phyloP scores from a whole-genome alignment of 164 flowering plant species.

The Pachysandra terminalis region DNA sequence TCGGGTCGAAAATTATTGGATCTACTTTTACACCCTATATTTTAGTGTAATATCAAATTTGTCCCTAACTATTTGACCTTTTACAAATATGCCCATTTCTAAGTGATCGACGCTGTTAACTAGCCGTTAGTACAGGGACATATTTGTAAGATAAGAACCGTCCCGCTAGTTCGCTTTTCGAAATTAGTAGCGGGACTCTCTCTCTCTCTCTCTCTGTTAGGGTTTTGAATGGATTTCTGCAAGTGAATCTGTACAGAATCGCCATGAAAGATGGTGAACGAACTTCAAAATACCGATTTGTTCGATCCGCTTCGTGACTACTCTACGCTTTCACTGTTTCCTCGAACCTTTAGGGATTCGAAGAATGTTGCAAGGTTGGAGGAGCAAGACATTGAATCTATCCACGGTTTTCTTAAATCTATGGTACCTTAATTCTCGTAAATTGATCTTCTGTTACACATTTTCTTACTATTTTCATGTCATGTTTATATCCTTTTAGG shows the following conservation, averaged over 20 bases:
- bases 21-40: too few species aligned
- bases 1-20: too few species aligned
- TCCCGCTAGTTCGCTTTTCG: too few species aligned
- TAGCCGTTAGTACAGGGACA: too few species aligned
- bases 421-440: constrained; percentile 25
- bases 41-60: too few species aligned
- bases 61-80: too few species aligned
- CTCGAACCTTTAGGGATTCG: constrained; percentile 31
- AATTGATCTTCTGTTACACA: background rate
- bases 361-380: constrained; percentile 10
- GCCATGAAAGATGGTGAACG: constrained; percentile 22
- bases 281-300: constrained; percentile 12
- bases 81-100: too few species aligned
- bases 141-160: too few species aligned
- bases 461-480: background rate
- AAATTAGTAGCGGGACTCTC: too few species aligned
- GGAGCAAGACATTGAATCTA: constrained; percentile 25
- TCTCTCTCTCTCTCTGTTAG: too few species aligned
- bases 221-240: too few species aligned
- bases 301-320: constrained; percentile 39
- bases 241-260: background rate
- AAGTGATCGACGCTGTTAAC: too few species aligned
- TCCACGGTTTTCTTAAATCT: constrained; percentile 35
- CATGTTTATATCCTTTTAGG: background rate
- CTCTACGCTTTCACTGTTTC: constrained; percentile 33